Evolutionary conservation across 176 grass and related monocot species (phyloP).

Genomic region (Aegilops sharonensis): DNA sequence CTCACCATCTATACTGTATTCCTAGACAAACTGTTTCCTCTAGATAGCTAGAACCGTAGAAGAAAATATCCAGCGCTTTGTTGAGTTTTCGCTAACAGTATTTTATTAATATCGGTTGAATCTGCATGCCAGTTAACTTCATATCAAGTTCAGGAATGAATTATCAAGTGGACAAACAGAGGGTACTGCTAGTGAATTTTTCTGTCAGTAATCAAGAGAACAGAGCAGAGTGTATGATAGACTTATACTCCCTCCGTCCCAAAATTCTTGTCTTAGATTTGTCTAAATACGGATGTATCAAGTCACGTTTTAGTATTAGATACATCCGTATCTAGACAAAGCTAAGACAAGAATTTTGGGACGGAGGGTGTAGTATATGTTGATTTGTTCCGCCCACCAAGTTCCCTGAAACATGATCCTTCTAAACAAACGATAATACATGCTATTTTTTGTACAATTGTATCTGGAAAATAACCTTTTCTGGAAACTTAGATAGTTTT

Average conservation of each 20-base stretch:
- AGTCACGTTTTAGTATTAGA: too few species aligned
- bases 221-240: neutral
- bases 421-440: neutral
- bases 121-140: neutral
- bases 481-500: neutral
- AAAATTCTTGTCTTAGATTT: too few species aligned
- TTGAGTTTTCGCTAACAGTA: neutral
- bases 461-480: constrained; percentile 6
- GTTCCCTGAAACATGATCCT: neutral
- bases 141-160: constrained; percentile 9
- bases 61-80: neutral
- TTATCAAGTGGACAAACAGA: neutral
- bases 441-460: neutral
- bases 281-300: too few species aligned
- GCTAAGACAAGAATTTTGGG: too few species aligned
- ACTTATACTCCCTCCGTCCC: neutral
- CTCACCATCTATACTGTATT: neutral
- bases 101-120: neutral
- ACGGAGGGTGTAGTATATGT: neutral
- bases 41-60: neutral
- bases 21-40: neutral
- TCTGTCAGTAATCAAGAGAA: neutral
- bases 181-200: neutral
- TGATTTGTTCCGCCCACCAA: neutral
- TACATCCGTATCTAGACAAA: too few species aligned